Percentiles rank a stretch among this genome's conserved stretches.
phyloP scores from a whole-genome alignment of 1,284 basidiomycete species.

The Ceratobasidium theobromae region DNA sequence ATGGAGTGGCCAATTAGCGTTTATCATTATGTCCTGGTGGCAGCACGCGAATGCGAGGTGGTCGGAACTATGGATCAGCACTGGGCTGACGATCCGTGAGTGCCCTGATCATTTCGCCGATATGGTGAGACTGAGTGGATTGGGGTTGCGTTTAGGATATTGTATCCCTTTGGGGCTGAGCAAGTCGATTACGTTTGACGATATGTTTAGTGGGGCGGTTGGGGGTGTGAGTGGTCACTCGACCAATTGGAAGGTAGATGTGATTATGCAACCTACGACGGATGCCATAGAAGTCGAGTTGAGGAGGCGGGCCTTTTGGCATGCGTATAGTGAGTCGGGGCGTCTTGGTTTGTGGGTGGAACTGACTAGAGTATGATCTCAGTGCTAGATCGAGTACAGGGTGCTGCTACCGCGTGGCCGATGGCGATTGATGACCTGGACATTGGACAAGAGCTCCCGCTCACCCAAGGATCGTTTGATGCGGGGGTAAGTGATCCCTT shows the following conservation, averaged over 20 bases:
- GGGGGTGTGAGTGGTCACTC: conserved; percentile 14
- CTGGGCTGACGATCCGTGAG: conserved; percentile 20
- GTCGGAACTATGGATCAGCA: conserved; percentile 15
- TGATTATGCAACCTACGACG: conserved; percentile 23
- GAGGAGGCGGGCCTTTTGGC: conserved; percentile 17
- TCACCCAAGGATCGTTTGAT: conserved; percentile 3
- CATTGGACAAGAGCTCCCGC: conserved; percentile 13
- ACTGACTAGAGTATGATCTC: neutral
- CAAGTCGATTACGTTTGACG: conserved; percentile 17
- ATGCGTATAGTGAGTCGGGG: conserved; percentile 15
- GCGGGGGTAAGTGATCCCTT: conserved; percentile 14
- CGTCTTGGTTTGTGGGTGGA: neutral
- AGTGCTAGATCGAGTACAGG: conserved; percentile 15
- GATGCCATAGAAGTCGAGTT: conserved; percentile 8
- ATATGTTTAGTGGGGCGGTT: conserved; percentile 19
- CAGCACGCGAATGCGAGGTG: conserved; percentile 23
- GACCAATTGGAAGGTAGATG: conserved; percentile 17
- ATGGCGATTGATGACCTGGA: conserved; percentile 28
- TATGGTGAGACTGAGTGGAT: neutral
- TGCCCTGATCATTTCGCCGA: neutral
- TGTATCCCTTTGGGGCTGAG: conserved; percentile 12
- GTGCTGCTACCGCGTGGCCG: conserved; percentile 18
- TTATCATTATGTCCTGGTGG: conserved; percentile 26
- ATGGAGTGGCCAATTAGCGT: neutral
- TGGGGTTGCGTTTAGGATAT: neutral